Percentiles rank a stretch among this genome's conserved stretches.
Conservation (phyloP, 1,284 basidiomycete genomes). For the Sporisorium iseilematis-ciliati region DNA sequence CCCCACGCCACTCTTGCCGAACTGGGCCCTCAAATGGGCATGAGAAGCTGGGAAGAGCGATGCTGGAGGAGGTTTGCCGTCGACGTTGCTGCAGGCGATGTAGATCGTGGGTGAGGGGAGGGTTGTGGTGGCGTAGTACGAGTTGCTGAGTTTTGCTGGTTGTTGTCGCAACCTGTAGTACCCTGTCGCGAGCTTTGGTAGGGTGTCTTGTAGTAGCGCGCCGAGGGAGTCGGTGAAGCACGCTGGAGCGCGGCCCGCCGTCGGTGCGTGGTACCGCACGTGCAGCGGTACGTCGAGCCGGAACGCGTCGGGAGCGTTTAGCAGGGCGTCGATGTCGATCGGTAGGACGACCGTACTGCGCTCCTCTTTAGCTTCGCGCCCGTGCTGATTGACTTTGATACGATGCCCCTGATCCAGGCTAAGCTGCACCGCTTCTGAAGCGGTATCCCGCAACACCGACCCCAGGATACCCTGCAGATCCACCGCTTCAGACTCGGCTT, state of each 20-base stretch:
- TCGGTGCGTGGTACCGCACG: constrained; percentile 18
- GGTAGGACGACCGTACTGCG: constrained; percentile 3
- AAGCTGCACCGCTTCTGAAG: background rate
- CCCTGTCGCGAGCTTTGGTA: background rate
- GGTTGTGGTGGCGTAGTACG: background rate
- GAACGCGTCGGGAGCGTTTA: background rate
- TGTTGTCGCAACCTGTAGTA: background rate
- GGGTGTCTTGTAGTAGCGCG: constrained; percentile 5
- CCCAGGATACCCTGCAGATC: constrained; percentile 11
- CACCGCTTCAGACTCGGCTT: background rate
- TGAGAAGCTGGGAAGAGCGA: constrained; percentile 22
- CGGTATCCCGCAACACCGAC: constrained; percentile 1
- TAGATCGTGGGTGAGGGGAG: constrained; percentile 14
- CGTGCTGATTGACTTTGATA: background rate
- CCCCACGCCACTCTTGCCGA: background rate
- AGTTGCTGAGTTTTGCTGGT: background rate
- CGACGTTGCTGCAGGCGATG: constrained; percentile 12
- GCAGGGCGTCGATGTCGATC: constrained; percentile 5
- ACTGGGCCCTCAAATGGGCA: constrained; percentile 6
- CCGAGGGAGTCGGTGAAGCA: background rate
- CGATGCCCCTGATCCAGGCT: background rate
- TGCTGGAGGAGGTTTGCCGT: background rate
- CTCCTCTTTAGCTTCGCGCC: background rate
- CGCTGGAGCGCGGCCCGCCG: background rate
- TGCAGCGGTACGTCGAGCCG: constrained; percentile 23